A percentile compares a stretch with the other conserved stretches of the same genome.
Conservation (phyloP, 768 basidiomycete genomes). For the Naematelia aurantialba region DNA sequence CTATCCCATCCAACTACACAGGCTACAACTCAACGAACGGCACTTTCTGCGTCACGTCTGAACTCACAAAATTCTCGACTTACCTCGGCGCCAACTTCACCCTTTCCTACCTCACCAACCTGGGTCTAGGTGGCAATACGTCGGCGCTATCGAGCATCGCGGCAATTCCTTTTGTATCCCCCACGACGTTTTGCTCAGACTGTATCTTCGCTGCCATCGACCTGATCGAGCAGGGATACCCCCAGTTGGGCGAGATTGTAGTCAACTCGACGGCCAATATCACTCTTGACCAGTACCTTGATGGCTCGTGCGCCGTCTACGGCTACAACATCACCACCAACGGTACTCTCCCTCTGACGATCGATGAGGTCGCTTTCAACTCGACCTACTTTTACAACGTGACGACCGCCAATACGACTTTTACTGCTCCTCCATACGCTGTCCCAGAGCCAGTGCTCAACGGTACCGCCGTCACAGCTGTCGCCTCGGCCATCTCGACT, state of each 20-base stretch:
- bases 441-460: neutral
- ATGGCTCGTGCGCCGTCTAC: constrained; percentile 28
- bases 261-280: constrained; percentile 20
- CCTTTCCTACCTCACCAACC: constrained; percentile 23
- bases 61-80: constrained; percentile 36
- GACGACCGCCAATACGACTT: constrained; percentile 23
- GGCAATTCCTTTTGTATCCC: constrained; percentile 14
- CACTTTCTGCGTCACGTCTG: constrained; percentile 44
- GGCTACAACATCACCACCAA: constrained; percentile 19
- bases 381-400: constrained; percentile 31
- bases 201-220: constrained; percentile 46
- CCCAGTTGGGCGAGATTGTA: constrained; percentile 24
- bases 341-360: constrained; percentile 41
- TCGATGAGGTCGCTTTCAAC: constrained; percentile 42
- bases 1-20: constrained; percentile 22
- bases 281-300: constrained; percentile 27
- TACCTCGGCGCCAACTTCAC: constrained; percentile 45
- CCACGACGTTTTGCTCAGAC: constrained; percentile 37
- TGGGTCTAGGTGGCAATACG: constrained; percentile 35
- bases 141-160: constrained; percentile 25
- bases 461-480: neutral
- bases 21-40: constrained; percentile 42
- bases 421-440: neutral
- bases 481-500: neutral
- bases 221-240: constrained; percentile 35